Evolutionary conservation across 768 basidiomycete genomes (phyloP), one percentile per base, ranked within the genome.

Genomic region (Podaxis sp.): DNA sequence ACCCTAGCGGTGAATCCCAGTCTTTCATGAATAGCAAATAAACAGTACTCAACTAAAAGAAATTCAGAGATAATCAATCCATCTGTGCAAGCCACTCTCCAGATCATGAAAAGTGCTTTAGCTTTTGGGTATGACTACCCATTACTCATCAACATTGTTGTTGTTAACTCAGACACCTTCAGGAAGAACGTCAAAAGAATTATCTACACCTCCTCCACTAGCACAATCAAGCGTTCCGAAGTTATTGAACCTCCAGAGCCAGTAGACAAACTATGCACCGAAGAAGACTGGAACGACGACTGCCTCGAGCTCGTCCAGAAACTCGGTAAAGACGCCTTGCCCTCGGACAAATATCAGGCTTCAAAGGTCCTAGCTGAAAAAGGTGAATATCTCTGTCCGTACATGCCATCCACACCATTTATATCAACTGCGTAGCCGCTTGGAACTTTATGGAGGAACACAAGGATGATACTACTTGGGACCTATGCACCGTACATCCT

Each of bases 31-130:
- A 17, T 28, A 1, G 9, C 4, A 52, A 24, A 17, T 22, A 22
- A 15, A 19, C 42, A 2, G 6, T 19, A 15, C n/a, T 1, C 1
- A 46, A 17, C 40, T 36, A 13, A 19, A 15, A 8, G 3, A 39
- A 39, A 9, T n/a, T 22, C 33, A 61, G 59, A 65, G 26, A 57
- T 61, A 24, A 65, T 65, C 22, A 61, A 61, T 3, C 64, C 60
- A 19, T 39, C 55, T 13, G 55, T 61, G 8, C 28, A 61, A 17
- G 64, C 54, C 17, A 57, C 64, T 33, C 59, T 65, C 13, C n/a
- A 30, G 19, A 40, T 65, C 46, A 49, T 65, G n/a, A 49, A 52
- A 30, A 51, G 57, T 57, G 44, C 64, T 15, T 28, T 60, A 17
- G 28, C 36, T 13, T 26, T 36, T 19, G 54, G 54, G 39, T 53